Base-by-base conservation (phyloP, 2,329 filamentous ascomycete genomes). In the Colletotrichum tabaci region DNA sequence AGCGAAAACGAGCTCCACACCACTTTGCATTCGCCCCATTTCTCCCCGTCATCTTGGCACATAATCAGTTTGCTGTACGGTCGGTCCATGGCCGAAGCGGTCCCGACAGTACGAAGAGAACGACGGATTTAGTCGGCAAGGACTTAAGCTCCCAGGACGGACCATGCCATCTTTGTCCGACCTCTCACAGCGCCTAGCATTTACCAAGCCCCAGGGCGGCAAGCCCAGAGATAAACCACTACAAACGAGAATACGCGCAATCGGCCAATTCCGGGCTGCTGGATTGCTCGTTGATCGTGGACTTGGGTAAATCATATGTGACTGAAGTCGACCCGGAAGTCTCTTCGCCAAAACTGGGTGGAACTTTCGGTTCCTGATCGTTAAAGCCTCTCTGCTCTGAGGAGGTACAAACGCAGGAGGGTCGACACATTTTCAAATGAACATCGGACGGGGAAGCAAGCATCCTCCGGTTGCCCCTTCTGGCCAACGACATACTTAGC, bases 1-100 rank as follows among this genome's bases (percentile, higher is more conserved):
- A 49, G 9, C 35, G 35, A 35, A 60, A 49, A 10, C 21, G 15
- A 38, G 50, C 57, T 57, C 57, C 63, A 56, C 67, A 71, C 50
- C 40, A 46, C 53, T 53, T 35, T 49, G 52, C 56, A 62, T 50
- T 10, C n/a, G 18, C 46, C 68, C 58, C 58, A 71, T 15, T 67
- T 53, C 58, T 71, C 52, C 58, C 65, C 68, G 68, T 53, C 65
- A 63, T 63, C 68, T 68, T 71, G 58, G 68, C 68, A 71, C 6
- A 58, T 13, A 46, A 10, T 15, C 42, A 12, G 3, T 21, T 53
- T 13, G 15, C 18, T 18, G 16, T 44, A 13, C 46, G 40, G 9
- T 26, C 15, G 16, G 26, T 42, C 15, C 10, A 44, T 30, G 38
- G 62, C 67, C 68, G 68, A 71, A 56, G 16, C 68, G 68, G 68